Conservation (phyloP, 2,329 filamentous ascomycete genomes). For the Aspergillus ochraceus region DNA sequence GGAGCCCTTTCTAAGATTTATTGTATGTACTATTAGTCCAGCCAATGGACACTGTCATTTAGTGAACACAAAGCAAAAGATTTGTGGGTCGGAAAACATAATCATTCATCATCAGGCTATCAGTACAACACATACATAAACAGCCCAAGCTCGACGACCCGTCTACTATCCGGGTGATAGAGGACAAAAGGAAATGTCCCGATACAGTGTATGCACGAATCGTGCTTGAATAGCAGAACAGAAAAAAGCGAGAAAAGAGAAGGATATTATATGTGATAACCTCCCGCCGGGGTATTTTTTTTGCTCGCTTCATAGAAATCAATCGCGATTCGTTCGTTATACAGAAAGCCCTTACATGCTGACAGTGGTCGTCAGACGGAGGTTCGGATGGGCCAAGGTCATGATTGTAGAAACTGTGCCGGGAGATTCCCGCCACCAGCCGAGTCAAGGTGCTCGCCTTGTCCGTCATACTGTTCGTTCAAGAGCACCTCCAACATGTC, state of each 20-base stretch:
- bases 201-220: too few relatives aligned
- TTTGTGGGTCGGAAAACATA: not conserved
- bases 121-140: not conserved
- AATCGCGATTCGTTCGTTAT: not conserved
- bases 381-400: not conserved
- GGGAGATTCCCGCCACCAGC: slow-evolving; percentile 11
- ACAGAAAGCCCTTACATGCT: too few relatives aligned
- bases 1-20: too few relatives aligned
- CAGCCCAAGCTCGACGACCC: too few relatives aligned
- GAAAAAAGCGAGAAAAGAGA: not conserved
- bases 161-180: too few relatives aligned
- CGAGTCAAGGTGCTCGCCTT: slow-evolving; percentile 21
- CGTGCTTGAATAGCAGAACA: not conserved
- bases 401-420: slow-evolving; percentile 29
- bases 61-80: not conserved
- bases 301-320: not conserved
- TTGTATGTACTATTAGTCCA: not conserved
- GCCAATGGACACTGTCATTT: not conserved
- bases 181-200: too few relatives aligned
- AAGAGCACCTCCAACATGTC: slow-evolving; percentile 51
- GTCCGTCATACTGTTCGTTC: slow-evolving; percentile 42
- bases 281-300: not conserved
- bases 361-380: too few relatives aligned
- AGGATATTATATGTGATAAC: not conserved
- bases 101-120: not conserved